Conservation (phyloP, 208 protist genomes). For the Blechomonas ayalai region DNA sequence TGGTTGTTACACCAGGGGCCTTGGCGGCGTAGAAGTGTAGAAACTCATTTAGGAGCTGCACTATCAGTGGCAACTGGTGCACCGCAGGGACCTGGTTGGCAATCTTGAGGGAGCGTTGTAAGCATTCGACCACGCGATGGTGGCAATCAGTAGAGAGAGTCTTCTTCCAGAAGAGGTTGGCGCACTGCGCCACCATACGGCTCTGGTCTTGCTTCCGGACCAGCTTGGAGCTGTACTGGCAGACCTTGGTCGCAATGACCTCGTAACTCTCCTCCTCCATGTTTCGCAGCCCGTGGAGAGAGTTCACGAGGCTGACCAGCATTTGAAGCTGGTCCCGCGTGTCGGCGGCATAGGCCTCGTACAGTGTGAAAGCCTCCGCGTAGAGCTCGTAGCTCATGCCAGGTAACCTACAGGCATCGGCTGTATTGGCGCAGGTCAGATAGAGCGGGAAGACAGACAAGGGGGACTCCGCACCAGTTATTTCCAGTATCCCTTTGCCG, state of each 20-base stretch:
- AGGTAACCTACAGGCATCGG: constrained; percentile 68
- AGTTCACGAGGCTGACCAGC: constrained; percentile 70
- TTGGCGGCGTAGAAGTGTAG: constrained; percentile 91
- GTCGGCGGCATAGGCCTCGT: constrained; percentile 90
- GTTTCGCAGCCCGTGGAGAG: constrained; percentile 26
- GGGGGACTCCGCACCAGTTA: constrained; percentile 32
- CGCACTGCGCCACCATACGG: constrained; percentile 62
- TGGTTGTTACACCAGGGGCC: constrained; percentile 45
- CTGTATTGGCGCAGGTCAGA: constrained; percentile 70
- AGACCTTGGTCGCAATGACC: constrained; percentile 80
- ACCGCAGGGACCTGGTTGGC: constrained; percentile 67
- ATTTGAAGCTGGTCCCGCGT: constrained; percentile 74
- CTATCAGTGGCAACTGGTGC: constrained; percentile 87
- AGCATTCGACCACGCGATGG: constrained; percentile 84
- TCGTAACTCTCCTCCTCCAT: constrained; percentile 91
- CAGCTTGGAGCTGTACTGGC: constrained; percentile 86
- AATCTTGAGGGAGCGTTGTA: constrained; percentile 91
- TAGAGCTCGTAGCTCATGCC: constrained; percentile 87
- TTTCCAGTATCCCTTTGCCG: constrained; percentile 69
- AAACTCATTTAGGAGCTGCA: constrained; percentile 93
- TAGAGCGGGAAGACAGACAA: constrained; percentile 77
- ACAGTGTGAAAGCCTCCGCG: constrained; percentile 89
- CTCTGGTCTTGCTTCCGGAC: constrained; percentile 91
- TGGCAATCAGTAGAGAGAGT: constrained; percentile 45
- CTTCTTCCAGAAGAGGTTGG: constrained; percentile 88